A percentile compares a stretch with the other conserved stretches of the same genome.
Evolutionary conservation across 352 stramenopile species (phyloP).

Genomic region (Thalassiosira ordinaria): DNA sequence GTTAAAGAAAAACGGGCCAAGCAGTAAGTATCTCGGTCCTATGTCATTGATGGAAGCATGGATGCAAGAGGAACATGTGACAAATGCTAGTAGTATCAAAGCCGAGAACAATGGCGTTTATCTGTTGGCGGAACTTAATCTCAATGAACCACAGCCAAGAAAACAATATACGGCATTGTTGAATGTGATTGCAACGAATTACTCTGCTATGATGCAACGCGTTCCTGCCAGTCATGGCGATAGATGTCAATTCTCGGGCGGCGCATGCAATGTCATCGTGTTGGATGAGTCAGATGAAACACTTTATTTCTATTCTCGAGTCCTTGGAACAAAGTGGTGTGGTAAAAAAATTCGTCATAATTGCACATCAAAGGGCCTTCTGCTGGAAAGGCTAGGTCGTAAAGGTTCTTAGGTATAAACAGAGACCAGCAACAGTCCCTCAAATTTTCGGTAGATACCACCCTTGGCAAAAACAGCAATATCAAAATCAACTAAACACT

Average conservation of each 20-base stretch:
- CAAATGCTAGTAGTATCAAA: constrained; percentile 7
- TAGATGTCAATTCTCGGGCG: constrained; percentile 20
- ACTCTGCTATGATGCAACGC: constrained; percentile 11
- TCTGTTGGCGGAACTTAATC: constrained; percentile 35
- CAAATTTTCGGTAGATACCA: too few species aligned
- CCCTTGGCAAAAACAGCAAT: too few species aligned
- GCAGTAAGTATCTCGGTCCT: constrained; percentile 20
- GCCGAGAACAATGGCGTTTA: constrained; percentile 21
- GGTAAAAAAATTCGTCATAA: too few species aligned
- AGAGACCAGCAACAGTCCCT: too few species aligned
- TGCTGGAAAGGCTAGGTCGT: too few species aligned
- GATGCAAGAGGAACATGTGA: constrained; percentile 18
- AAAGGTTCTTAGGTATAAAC: too few species aligned
- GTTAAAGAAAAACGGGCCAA: constrained; percentile 5
- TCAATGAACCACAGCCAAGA: neutral
- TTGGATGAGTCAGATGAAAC: constrained; percentile 37
- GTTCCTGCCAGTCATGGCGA: constrained; percentile 6
- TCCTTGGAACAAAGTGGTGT: constrained; percentile 38
- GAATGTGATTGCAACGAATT: constrained; percentile 7
- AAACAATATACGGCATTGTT: constrained; percentile 5
- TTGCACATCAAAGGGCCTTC: too few species aligned
- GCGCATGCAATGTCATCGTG: constrained; percentile 38
- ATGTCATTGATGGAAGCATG: constrained; percentile 31
- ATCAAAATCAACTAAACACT: too few species aligned
- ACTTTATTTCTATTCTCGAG: constrained; percentile 46